Evolutionary conservation across 495 filamentous ascomycete species (phyloP), one percentile per base, ranked within the genome.

Genomic region (Aspergillus steynii): DNA sequence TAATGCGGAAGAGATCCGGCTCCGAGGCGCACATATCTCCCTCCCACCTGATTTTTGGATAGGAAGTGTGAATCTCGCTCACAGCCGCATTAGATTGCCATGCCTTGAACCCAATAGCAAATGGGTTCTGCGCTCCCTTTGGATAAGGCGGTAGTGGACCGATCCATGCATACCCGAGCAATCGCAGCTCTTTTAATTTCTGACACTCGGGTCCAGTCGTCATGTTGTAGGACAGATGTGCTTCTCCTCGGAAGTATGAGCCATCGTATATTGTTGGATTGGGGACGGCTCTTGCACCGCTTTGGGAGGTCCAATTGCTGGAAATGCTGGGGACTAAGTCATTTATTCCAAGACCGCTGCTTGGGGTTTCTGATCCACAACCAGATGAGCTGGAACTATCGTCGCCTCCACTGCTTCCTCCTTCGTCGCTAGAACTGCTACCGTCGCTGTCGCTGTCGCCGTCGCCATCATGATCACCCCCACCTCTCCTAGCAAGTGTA

Each of bases 161-260:
- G 20, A 58, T 50, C 56, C 56, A 58, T 31, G 56, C 56, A 26
- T 58, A 58, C 0, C 46, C 56, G 2, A 58, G 47, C 29, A 58
- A 1, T 7, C 56, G 56, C 3, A 58, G 45, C 56, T 58, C 25
- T 37, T 50, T 50, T 10, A 46, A 25, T 25, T 10, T 0, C 15
- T 34, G 28, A 32, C 46, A 50, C 25, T 26, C 6, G 6, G 26
- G 8, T 27, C 54, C 37, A n/a, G 3, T n/a, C 31, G 32, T 45
- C 46, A 50, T 50, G 9, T 58, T 34, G 12, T 58, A 58, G 27
- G 45, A 50, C 15, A 58, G 28, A 50, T 5, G 31, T 29, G 3
- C 56, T 50, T 58, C 56, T 10, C 56, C 56, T 2, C 32, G 45
- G 46, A 58, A 58, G 56, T 32, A 58, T 50, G 56, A 58, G 4